Percentiles rank a stretch among this genome's conserved stretches.
phyloP scores from a whole-genome alignment of 2,329 filamentous ascomycete genomes.

The Colletotrichum lupini region DNA sequence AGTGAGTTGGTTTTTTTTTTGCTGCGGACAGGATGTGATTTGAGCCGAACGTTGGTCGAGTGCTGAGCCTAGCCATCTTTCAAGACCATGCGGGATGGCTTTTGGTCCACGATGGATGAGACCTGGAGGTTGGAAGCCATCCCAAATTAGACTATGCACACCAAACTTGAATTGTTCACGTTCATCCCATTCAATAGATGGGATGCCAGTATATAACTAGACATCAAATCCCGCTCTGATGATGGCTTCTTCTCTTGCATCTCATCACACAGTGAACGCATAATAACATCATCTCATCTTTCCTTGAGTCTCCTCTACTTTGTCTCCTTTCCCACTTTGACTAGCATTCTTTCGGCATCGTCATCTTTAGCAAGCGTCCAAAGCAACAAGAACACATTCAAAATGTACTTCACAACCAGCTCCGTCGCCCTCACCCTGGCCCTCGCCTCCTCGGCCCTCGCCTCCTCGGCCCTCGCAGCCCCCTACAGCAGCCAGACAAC shows the following conservation, averaged over 20 bases:
- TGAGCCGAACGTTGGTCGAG: background rate
- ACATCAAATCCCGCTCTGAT: background rate
- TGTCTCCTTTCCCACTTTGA: background rate
- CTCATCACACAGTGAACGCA: slow-evolving; percentile 4
- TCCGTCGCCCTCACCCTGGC: slow-evolving; percentile 52
- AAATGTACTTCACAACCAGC: slow-evolving; percentile 45
- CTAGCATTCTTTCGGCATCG: background rate
- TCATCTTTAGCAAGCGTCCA: background rate
- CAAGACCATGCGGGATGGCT: background rate
- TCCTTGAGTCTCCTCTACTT: background rate
- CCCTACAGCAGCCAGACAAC: slow-evolving; percentile 29
- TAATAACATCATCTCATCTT: background rate
- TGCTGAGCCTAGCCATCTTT: background rate
- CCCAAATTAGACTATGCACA: slow-evolving; percentile 23
- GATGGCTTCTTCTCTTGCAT: slow-evolving; percentile 5
- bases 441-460: slow-evolving; percentile 46
- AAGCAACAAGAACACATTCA: slow-evolving; percentile 35
- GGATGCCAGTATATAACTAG: slow-evolving; percentile 24
- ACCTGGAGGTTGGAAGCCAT: background rate
- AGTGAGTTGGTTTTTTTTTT: background rate
- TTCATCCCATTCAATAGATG: background rate
- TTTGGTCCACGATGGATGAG: slow-evolving; percentile 11
- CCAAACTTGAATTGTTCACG: background rate
- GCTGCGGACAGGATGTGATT: background rate
- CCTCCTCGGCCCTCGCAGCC: slow-evolving; percentile 45